Evolutionary conservation across 1,284 basidiomycete species (phyloP), one percentile per base, ranked within the genome.

Genomic region (Leccinum holopus): DNA sequence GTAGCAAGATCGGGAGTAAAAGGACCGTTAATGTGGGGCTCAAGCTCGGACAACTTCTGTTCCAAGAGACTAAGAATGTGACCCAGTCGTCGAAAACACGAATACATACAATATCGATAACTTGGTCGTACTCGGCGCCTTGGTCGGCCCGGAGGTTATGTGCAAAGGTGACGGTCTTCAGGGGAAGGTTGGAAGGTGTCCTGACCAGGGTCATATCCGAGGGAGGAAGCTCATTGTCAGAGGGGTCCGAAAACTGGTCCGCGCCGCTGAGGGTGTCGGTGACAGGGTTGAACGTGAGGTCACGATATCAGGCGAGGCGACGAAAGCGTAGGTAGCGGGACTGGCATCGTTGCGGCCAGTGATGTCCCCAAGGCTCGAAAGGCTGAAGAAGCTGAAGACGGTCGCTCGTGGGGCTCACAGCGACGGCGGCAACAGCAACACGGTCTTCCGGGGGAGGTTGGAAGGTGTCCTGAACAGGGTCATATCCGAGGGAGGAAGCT

Each of bases 311-410:
- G 97, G 97, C 61, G 96, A 98, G 61, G 97, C 93, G 74, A 99
- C 96, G 75, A 99, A 99, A 61, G 96, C 95, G 80, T 98, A 96
- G 57, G 97, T 99, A 67, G 95, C 95, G 41, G 96, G 95, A 87
- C 99, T 99, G 72, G 97, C 97, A 76, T 99, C 97, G 81, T 99
- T 99, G 78, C 97, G 95, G 66, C 95, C 97, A 70, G 96, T 98
- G 84, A 99, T 99, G 91, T 99, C 99, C 28, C 98, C 18, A 25
- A 25, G 25, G 25, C 25, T 25, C 25, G 25, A 25, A 25, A 47
- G 97, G 95, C 77, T 88, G 80, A 64, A 99, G 85, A 62, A 96
- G 87, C 81, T 99, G 97, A 61, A 99, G 90, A 82, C 97, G 96
- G 78, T 98, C 94, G 64, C 90, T 93, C 74, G 85, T 88, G 72